A percentile compares a stretch with the other conserved stretches of the same genome.
phyloP scores from a whole-genome alignment of 1,284 basidiomycete genomes.

The Ceratobasidium papillatum region DNA sequence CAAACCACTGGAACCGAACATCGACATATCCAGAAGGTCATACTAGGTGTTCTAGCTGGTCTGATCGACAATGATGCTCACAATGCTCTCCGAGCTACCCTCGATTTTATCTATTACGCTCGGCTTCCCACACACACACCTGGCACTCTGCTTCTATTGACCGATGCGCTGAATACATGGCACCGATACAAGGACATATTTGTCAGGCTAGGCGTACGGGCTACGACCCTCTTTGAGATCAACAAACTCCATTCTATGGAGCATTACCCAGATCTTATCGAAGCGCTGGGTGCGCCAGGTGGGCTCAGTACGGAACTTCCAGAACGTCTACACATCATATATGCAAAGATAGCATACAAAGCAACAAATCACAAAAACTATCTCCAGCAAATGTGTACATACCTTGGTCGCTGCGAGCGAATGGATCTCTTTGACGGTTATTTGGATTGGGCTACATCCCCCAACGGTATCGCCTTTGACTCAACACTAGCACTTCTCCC shows the following conservation, averaged over 20 bases:
- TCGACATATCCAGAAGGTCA: constrained; percentile 2
- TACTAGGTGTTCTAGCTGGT: constrained; percentile 37
- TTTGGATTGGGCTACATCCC: too few relatives aligned
- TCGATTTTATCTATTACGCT: constrained; percentile 51
- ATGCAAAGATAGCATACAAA: constrained; percentile 35
- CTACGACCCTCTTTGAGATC: neutral
- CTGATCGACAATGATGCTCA: constrained; percentile 49
- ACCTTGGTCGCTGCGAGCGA: too few relatives aligned
- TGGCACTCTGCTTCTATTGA: constrained; percentile 52
- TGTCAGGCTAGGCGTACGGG: constrained; percentile 48
- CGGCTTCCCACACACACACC: constrained; percentile 52
- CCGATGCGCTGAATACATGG: constrained; percentile 47
- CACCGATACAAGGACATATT: constrained; percentile 51
- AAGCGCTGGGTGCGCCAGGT: constrained; percentile 20
- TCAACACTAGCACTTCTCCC: too few relatives aligned
- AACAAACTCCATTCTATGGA: constrained; percentile 37
- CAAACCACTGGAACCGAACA: constrained; percentile 32
- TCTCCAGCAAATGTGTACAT: constrained; percentile 33
- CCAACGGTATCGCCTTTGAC: too few relatives aligned
- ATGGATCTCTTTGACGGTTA: too few relatives aligned
- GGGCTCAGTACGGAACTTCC: constrained; percentile 40
- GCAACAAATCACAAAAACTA: constrained; percentile 30
- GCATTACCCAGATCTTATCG: constrained; percentile 29
- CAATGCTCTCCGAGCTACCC: constrained; percentile 44
- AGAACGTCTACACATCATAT: constrained; percentile 42